Conservation (phyloP, 2,329 filamentous ascomycete species). For the Stemphylium lycopersici region DNA sequence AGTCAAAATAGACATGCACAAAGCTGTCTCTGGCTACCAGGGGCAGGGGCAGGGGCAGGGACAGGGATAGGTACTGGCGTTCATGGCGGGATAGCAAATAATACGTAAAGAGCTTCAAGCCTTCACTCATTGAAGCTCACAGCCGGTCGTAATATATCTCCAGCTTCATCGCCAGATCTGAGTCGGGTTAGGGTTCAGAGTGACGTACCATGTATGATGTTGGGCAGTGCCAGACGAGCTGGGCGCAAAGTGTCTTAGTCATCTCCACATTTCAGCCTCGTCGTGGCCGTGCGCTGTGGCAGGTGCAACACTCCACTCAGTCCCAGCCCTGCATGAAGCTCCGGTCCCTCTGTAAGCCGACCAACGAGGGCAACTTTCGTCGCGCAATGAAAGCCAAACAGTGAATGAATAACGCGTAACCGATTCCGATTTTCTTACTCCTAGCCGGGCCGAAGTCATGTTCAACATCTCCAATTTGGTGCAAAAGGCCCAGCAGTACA, state of each 20-base stretch:
- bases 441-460: slow-evolving; percentile 39
- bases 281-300: slow-evolving; percentile 18
- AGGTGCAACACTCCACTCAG: slow-evolving; percentile 14
- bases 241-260: slow-evolving; percentile 11
- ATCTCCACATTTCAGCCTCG: slow-evolving; percentile 12
- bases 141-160: neutral
- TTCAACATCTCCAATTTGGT: slow-evolving; percentile 76
- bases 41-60: neutral
- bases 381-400: slow-evolving; percentile 39
- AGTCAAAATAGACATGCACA: neutral
- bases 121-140: neutral
- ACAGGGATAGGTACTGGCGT: neutral
- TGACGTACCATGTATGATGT: neutral
- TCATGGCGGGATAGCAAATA: neutral
- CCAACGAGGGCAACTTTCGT: slow-evolving; percentile 16
- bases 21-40: neutral
- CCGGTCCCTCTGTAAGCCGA: slow-evolving; percentile 18
- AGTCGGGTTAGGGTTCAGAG: too few relatives aligned
- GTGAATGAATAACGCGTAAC: slow-evolving; percentile 10
- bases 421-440: slow-evolving; percentile 15
- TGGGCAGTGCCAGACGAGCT: neutral
- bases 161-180: neutral
- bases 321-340: slow-evolving; percentile 20
- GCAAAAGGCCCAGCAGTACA: slow-evolving; percentile 93
- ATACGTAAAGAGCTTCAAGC: neutral